These are phyloP conservation scores for Coemansia sp. DNA, from an alignment of 192 early-diverging fungal species.

Conservation along the genomic window DNA sequence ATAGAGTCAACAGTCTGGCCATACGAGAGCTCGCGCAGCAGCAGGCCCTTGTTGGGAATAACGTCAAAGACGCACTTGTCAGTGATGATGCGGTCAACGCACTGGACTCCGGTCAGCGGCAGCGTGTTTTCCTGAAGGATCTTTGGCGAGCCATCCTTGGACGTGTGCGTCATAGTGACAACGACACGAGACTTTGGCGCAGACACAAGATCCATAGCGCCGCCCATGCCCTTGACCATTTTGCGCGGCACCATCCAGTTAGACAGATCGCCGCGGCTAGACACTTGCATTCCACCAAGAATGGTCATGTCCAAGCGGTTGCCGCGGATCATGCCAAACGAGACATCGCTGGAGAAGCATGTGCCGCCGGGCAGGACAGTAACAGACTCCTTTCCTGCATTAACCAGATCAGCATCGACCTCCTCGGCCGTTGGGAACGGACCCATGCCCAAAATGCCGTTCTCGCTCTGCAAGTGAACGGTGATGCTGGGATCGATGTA, in stretches of 20 bases:
- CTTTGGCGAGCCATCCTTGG: slow-evolving; percentile 70
- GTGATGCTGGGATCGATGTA: slow-evolving; percentile 68
- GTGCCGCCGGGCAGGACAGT: slow-evolving; percentile 68
- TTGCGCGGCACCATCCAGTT: slow-evolving; percentile 87
- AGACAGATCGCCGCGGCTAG: slow-evolving; percentile 70
- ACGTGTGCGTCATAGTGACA: slow-evolving; percentile 69
- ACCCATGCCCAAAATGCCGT: slow-evolving; percentile 76
- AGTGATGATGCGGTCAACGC: slow-evolving; percentile 68
- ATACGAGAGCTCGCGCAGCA: slow-evolving; percentile 65
- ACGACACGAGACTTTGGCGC: slow-evolving; percentile 68
- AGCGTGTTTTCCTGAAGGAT: slow-evolving; percentile 70
- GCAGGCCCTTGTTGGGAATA: slow-evolving; percentile 54
- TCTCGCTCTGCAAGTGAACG: slow-evolving; percentile 76
- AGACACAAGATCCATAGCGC: slow-evolving; percentile 80
- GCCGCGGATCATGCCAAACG: slow-evolving; percentile 80
- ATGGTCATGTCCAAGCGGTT: slow-evolving; percentile 75
- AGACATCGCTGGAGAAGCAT: slow-evolving; percentile 72
- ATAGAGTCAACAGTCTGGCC: slow-evolving; percentile 67
- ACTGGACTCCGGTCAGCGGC: slow-evolving; percentile 69
- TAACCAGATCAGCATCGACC: slow-evolving; percentile 77
- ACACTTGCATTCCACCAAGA: slow-evolving; percentile 78
- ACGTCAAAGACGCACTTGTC: slow-evolving; percentile 75
- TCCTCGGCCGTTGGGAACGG: slow-evolving; percentile 72
- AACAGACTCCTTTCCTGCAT: slow-evolving; percentile 80
- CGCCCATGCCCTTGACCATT: slow-evolving; percentile 85